Conservation (phyloP, 2,329 filamentous ascomycete genomes). For the Neophaeococcomyces mojaviensis region DNA sequence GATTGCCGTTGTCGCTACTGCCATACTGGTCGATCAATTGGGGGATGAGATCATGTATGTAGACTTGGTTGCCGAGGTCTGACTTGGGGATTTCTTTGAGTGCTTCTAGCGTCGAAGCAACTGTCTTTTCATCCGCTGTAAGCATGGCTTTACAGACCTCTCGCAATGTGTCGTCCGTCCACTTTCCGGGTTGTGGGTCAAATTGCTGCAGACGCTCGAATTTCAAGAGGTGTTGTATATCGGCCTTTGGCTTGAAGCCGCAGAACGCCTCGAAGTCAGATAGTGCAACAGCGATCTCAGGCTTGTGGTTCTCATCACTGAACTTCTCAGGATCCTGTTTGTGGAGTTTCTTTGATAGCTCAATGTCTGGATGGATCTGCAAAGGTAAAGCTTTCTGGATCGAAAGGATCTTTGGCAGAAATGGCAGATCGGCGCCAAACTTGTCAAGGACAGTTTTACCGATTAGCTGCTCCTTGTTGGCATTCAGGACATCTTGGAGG, state of each 20-base stretch:
- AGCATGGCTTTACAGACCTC: conserved; percentile 50
- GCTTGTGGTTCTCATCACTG: conserved; percentile 69
- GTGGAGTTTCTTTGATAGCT: conserved; percentile 58
- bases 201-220: conserved; percentile 50
- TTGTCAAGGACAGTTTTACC: conserved; percentile 55
- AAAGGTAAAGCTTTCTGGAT: conserved; percentile 68
- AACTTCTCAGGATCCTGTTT: conserved; percentile 57
- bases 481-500: conserved; percentile 57
- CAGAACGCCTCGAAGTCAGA: conserved; percentile 68
- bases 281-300: conserved; percentile 68
- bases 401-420: conserved; percentile 67
- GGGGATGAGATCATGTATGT: conserved; percentile 59
- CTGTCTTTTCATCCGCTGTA: conserved; percentile 44
- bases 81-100: conserved; percentile 44
- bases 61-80: conserved; percentile 45
- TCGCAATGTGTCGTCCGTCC: conserved; percentile 53
- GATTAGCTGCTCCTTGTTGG: conserved; percentile 54
- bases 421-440: conserved; percentile 61
- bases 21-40: conserved; percentile 59
- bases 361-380: conserved; percentile 67
- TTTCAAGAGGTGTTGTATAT: conserved; percentile 52
- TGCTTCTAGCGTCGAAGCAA: conserved; percentile 47
- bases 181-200: conserved; percentile 39
- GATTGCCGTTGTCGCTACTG: conserved; percentile 54
- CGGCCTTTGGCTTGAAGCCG: conserved; percentile 60